A percentile compares a stretch with the other conserved stretches of the same genome.
These are phyloP conservation scores for Colletotrichum melonis DNA, from an alignment of 2,329 filamentous ascomycete species.

Conservation along the genomic window DNA sequence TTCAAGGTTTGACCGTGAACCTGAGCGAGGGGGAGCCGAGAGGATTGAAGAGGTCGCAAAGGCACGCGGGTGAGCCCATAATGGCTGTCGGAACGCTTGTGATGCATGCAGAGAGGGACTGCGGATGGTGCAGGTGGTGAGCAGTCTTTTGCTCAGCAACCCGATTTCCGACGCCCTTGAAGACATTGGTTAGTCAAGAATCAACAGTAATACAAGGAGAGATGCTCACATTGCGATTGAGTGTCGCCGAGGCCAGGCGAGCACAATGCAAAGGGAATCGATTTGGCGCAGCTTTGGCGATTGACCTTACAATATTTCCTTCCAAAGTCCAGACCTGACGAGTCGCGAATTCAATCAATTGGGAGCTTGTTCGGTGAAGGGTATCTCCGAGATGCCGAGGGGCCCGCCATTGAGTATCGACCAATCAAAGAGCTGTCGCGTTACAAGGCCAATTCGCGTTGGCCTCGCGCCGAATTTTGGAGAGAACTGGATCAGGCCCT, in stretches of 20 bases:
- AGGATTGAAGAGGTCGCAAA: slow-evolving; percentile 18
- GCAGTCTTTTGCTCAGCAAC: slow-evolving; percentile 30
- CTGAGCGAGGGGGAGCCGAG: neutral
- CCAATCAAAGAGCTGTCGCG: slow-evolving; percentile 37
- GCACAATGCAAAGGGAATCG: neutral
- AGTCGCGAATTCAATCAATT: neutral
- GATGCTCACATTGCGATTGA: slow-evolving; percentile 18
- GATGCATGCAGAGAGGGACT: neutral
- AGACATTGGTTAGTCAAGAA: neutral
- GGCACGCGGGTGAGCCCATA: slow-evolving; percentile 9
- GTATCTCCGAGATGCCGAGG: slow-evolving; percentile 6
- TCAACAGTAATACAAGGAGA: neutral
- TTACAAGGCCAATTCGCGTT: slow-evolving; percentile 25
- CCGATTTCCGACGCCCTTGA: slow-evolving; percentile 34
- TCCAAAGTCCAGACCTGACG: neutral
- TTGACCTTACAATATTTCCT: slow-evolving; percentile 16
- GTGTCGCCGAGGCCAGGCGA: neutral
- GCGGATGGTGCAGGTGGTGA: slow-evolving; percentile 27
- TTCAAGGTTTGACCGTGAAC: neutral
- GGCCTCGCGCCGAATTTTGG: slow-evolving; percentile 35
- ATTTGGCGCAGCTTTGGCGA: neutral
- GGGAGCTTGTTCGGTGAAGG: slow-evolving; percentile 26
- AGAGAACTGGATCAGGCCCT: slow-evolving; percentile 11
- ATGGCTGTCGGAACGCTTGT: slow-evolving; percentile 16
- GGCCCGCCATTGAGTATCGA: neutral